Conservation (phyloP, 345 rosid genomes). For the Ailanthus altissimus region DNA sequence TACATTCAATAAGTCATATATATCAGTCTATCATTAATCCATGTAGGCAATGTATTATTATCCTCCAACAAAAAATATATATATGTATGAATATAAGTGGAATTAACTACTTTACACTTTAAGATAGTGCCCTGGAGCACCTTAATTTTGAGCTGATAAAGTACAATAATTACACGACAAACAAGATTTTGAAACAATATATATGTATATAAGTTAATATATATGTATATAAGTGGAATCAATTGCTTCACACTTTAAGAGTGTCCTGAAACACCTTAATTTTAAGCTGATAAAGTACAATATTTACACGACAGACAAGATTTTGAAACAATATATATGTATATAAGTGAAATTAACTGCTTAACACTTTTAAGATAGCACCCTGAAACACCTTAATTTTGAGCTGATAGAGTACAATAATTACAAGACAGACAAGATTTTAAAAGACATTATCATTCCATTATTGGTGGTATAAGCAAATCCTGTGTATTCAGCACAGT, state of each 20-base stretch:
- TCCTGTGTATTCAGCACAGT: neutral
- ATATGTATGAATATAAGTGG: too few relatives aligned
- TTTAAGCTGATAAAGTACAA: neutral
- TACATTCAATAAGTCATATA: too few relatives aligned
- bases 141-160: neutral
- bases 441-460: neutral
- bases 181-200: neutral
- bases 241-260: neutral
- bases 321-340: too few relatives aligned
- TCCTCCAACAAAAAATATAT: too few relatives aligned
- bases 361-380: neutral
- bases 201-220: too few relatives aligned
- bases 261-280: neutral
- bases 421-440: neutral
- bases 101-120: neutral
- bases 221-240: too few relatives aligned
- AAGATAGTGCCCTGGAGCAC: neutral
- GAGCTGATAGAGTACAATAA: neutral
- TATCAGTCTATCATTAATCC: too few relatives aligned
- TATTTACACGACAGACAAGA: neutral
- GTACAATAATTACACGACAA: too few relatives aligned
- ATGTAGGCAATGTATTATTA: too few relatives aligned
- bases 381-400: neutral
- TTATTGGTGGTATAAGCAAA: neutral
- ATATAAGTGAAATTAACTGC: too few relatives aligned